Conservation (phyloP, 768 basidiomycete genomes). For the Suillus fuscotomentosus region DNA sequence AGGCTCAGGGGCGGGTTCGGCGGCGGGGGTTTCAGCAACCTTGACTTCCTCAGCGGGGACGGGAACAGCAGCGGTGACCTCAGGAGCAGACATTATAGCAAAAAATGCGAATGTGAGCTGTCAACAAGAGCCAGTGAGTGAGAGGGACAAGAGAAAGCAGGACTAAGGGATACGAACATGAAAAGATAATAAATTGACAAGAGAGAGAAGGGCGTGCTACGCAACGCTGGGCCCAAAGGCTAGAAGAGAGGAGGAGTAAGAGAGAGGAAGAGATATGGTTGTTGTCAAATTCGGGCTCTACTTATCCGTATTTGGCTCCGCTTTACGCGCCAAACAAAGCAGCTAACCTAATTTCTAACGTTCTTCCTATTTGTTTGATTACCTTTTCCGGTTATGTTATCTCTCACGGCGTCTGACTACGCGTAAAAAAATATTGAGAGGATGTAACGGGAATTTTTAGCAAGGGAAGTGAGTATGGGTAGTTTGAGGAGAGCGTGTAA, state of each 20-base stretch:
- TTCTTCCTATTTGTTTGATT: conserved; percentile 13
- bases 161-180: conserved; percentile 35
- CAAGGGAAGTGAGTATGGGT: background rate
- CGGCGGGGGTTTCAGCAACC: conserved; percentile 39
- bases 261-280: conserved; percentile 46
- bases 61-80: conserved; percentile 41
- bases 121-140: conserved; percentile 5
- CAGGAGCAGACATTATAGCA: conserved; percentile 84
- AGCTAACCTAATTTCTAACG: conserved; percentile 30
- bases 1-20: conserved; percentile 31
- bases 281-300: conserved; percentile 33
- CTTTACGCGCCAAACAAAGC: conserved; percentile 38
- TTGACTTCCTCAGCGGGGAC: conserved; percentile 54
- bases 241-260: conserved; percentile 60
- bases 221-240: conserved; percentile 50
- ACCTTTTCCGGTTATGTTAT: conserved; percentile 7
- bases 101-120: conserved; percentile 56
- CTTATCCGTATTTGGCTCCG: conserved; percentile 43
- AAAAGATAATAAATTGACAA: conserved; percentile 54
- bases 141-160: background rate
- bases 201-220: conserved; percentile 61
- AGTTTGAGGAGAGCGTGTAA: background rate
- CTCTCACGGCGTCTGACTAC: conserved; percentile 3
- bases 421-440: background rate
- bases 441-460: background rate